Evolutionary conservation across 2,329 filamentous ascomycete genomes (phyloP).

Genomic region (Fusarium decemcellulare): DNA sequence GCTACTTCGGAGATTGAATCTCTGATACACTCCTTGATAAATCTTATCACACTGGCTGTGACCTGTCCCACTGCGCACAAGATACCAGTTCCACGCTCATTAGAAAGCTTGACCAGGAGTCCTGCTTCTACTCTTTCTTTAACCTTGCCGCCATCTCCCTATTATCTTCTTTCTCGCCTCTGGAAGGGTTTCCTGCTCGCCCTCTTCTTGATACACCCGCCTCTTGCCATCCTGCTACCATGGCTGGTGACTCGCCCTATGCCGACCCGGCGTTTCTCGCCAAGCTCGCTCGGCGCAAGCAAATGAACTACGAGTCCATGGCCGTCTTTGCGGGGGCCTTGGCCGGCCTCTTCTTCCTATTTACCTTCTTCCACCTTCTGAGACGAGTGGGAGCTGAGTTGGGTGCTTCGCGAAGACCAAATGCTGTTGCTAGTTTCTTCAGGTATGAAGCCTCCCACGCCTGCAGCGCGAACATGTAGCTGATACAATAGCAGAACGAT

Average conservation of each 20-base stretch:
- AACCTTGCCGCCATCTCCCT: neutral
- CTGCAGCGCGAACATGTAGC: neutral
- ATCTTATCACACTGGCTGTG: conserved; percentile 33
- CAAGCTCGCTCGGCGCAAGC: conserved; percentile 40
- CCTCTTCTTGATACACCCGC: neutral
- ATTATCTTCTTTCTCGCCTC: neutral
- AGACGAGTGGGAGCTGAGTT: conserved; percentile 25
- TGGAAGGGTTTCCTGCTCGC: neutral
- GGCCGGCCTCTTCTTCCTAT: conserved; percentile 25
- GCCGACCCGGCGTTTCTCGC: conserved; percentile 35
- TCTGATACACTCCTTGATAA: conserved; percentile 27
- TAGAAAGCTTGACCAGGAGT: conserved; percentile 16
- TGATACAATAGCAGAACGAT: conserved; percentile 43
- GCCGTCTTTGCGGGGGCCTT: conserved; percentile 40
- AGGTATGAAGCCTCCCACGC: conserved; percentile 24
- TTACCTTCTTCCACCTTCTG: conserved; percentile 28
- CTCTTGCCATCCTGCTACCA: conserved; percentile 13
- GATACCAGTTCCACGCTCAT: conserved; percentile 22
- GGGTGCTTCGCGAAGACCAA: conserved; percentile 28
- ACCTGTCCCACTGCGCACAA: conserved; percentile 35
- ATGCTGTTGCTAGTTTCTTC: conserved; percentile 19
- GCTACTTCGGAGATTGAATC: conserved; percentile 29
- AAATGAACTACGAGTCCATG: conserved; percentile 47
- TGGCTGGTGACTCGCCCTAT: conserved; percentile 31
- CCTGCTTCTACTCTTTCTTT: conserved; percentile 2